These are phyloP conservation scores for Cercospora citrullina DNA, from an alignment of 2,329 filamentous ascomycete species.

Conservation along the genomic window DNA sequence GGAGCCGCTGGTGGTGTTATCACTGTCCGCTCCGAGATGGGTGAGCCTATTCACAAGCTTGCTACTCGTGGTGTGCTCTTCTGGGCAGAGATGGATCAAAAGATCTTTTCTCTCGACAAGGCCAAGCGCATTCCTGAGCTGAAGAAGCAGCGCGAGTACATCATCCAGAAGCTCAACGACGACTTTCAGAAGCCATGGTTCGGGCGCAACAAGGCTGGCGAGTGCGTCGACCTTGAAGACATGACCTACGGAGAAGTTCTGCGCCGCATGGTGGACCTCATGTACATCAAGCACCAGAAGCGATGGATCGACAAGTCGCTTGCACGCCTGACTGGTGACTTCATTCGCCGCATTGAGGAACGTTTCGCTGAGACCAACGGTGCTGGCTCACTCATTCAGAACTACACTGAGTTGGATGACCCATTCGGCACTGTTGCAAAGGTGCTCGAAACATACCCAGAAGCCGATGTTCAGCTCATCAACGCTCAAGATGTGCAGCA, in stretches of 20 bases:
- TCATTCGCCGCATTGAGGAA: constrained; percentile 95
- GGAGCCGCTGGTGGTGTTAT: constrained; percentile 89
- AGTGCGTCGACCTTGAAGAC: constrained; percentile 85
- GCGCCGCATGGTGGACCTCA: constrained; percentile 81
- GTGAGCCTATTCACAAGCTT: constrained; percentile 97
- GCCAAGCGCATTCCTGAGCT: constrained; percentile 86
- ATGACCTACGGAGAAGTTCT: constrained; percentile 94
- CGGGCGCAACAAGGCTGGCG: constrained; percentile 75
- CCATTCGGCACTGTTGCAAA: constrained; percentile 77
- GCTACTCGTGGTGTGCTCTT: constrained; percentile 93
- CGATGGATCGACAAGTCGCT: constrained; percentile 90
- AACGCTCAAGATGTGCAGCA: constrained; percentile 98
- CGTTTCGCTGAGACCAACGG: constrained; percentile 76
- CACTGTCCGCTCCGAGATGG: constrained; percentile 98
- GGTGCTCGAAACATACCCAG: constrained; percentile 80
- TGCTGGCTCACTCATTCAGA: constrained; percentile 82
- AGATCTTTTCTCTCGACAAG: constrained; percentile 95
- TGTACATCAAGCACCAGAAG: constrained; percentile 87
- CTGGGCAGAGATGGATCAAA: constrained; percentile 99
- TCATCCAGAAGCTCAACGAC: constrained; percentile 93
- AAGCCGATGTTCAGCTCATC: constrained; percentile 86
- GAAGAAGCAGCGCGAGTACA: constrained; percentile 84
- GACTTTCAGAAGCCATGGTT: constrained; percentile 99
- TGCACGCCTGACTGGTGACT: constrained; percentile 82
- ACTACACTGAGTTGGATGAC: constrained; percentile 80